Evolutionary conservation across 805 yeast genomes (phyloP).

Genomic region (Pichia eremophila): DNA sequence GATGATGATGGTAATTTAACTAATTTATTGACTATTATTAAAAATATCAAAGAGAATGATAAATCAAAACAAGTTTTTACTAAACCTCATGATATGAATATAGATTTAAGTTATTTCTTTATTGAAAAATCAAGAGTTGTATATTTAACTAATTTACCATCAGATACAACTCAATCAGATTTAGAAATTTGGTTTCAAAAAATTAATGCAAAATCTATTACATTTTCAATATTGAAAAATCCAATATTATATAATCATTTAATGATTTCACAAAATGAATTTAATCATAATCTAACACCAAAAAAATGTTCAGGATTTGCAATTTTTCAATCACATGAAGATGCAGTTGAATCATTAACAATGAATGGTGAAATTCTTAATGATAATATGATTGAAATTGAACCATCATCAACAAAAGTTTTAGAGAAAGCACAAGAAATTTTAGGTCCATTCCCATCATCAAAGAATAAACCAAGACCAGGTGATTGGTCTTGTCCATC

Average conservation of each 20-base stretch:
- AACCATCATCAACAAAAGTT: conserved; percentile 72
- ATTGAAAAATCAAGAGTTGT: conserved; percentile 71
- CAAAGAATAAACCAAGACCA: conserved; percentile 82
- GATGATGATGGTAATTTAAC: neutral
- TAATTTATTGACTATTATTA: conserved; percentile 1
- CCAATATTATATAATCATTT: conserved; percentile 5
- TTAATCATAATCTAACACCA: neutral
- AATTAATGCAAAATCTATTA: conserved; percentile 76
- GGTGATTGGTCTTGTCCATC: conserved; percentile 98
- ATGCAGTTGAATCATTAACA: conserved; percentile 67
- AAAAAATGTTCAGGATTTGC: conserved; percentile 64
- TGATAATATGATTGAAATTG: conserved; percentile 73
- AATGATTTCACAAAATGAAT: neutral
- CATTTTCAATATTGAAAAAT: conserved; percentile 66
- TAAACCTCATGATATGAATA: conserved; percentile 67
- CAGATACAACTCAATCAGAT: conserved; percentile 84
- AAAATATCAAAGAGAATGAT: neutral
- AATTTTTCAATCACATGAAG: conserved; percentile 76
- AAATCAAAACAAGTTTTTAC: conserved; percentile 32
- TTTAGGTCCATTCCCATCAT: conserved; percentile 74
- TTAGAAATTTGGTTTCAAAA: conserved; percentile 87
- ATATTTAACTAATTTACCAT: conserved; percentile 70
- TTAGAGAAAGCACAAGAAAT: conserved; percentile 77
- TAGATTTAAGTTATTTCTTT: conserved; percentile 60
- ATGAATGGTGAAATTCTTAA: conserved; percentile 70